These are phyloP conservation scores for Alternaria gansuensis DNA, from an alignment of 2,329 filamentous ascomycete genomes.

Conservation along the genomic window DNA sequence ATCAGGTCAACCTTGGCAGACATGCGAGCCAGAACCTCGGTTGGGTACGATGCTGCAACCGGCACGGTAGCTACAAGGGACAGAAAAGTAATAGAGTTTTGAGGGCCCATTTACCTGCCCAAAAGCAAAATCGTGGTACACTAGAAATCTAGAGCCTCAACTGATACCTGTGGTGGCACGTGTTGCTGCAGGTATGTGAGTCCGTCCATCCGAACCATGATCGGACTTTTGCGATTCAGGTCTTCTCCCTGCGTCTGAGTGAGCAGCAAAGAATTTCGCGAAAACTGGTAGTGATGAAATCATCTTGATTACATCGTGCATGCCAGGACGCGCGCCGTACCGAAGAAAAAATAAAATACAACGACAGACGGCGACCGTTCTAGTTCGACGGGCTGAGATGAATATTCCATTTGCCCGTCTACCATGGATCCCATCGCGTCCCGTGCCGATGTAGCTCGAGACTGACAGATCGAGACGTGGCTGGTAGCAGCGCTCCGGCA, in stretches of 20 bases:
- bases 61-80: not conserved
- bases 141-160: conserved; percentile 13
- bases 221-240: not conserved
- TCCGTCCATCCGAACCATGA: not conserved
- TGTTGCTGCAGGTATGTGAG: not conserved
- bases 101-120: conserved; percentile 9
- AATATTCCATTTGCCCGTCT: not conserved
- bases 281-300: conserved; percentile 3
- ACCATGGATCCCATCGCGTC: conserved; percentile 3
- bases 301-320: conserved; percentile 2
- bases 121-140: conserved; percentile 7
- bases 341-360: not conserved
- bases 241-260: not conserved
- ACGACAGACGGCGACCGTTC: conserved; percentile 4
- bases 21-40: conserved; percentile 2
- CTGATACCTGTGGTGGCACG: not conserved
- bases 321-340: not conserved
- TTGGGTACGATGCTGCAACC: conserved; percentile 6
- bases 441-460: conserved; percentile 9
- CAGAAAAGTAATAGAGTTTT: conserved; percentile 3
- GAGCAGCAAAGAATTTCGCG: not conserved
- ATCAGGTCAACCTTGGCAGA: conserved; percentile 3
- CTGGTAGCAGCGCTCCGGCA: conserved; percentile 8
- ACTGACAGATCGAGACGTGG: conserved; percentile 4
- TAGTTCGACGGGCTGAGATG: conserved; percentile 3